Evolutionary conservation across 768 basidiomycete genomes (phyloP).

Genomic region (Tricholoma terreum): DNA sequence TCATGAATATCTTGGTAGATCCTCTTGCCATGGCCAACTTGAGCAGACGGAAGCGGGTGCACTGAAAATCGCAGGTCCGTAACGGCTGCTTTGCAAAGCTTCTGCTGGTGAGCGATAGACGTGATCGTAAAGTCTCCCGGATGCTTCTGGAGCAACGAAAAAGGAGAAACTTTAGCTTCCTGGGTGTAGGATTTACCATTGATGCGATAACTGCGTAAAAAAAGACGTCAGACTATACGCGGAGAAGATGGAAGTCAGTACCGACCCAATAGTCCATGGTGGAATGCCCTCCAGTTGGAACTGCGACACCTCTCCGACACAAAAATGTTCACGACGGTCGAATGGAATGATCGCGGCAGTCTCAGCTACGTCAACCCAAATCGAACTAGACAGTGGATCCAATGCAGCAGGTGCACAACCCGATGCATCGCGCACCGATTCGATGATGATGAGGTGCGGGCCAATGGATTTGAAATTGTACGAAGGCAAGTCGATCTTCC

Average conservation of each 20-base stretch:
- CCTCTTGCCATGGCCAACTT: slow-evolving; percentile 81
- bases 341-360: slow-evolving; percentile 90
- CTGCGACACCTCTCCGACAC: slow-evolving; percentile 85
- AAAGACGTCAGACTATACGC: slow-evolving; percentile 6
- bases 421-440: slow-evolving; percentile 75
- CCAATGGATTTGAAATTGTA: slow-evolving; percentile 80
- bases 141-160: slow-evolving; percentile 79
- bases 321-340: slow-evolving; percentile 74
- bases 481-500: slow-evolving; percentile 70
- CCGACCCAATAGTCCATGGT: slow-evolving; percentile 87
- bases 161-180: slow-evolving; percentile 76
- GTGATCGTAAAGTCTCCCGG: slow-evolving; percentile 82
- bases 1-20: slow-evolving; percentile 87
- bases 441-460: slow-evolving; percentile 75
- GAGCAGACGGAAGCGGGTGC: slow-evolving; percentile 83
- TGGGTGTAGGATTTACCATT: slow-evolving; percentile 72
- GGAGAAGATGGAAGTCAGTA: slow-evolving; percentile 5
- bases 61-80: slow-evolving; percentile 71
- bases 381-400: slow-evolving; percentile 55
- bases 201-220: slow-evolving; percentile 63
- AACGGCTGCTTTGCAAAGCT: slow-evolving; percentile 83
- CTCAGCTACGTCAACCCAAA: slow-evolving; percentile 95
- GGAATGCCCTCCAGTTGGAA: slow-evolving; percentile 94
- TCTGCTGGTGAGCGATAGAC: slow-evolving; percentile 89
- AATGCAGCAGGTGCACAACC: slow-evolving; percentile 74